Evolutionary conservation across 306 rosid genomes (phyloP).

Genomic region (Cicer pinnatifidum): DNA sequence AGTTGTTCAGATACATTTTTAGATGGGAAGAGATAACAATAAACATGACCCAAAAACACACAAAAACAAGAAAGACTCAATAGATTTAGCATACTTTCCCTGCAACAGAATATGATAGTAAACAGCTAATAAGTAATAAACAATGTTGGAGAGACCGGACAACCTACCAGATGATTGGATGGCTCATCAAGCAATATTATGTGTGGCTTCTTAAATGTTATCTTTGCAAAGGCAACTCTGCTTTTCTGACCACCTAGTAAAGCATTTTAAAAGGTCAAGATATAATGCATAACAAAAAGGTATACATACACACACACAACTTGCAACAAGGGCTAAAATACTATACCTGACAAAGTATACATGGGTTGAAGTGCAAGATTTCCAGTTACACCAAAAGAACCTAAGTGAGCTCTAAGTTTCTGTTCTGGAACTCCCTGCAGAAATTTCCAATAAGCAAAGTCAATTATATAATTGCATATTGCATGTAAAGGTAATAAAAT

Average conservation of each 20-base stretch:
- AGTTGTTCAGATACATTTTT: neutral
- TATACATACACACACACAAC: neutral
- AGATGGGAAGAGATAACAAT: conserved; percentile 11
- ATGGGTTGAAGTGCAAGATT: conserved; percentile 99
- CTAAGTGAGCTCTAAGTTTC: conserved; percentile 93
- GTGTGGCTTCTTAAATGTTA: conserved; percentile 98
- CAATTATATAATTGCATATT: conserved; percentile 35
- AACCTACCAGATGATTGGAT: conserved; percentile 91
- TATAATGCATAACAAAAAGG: conserved; percentile 26
- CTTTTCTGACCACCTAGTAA: conserved; percentile 96
- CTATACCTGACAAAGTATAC: conserved; percentile 95
- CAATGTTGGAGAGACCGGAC: conserved; percentile 31
- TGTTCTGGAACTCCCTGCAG: conserved; percentile 98
- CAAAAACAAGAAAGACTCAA: neutral
- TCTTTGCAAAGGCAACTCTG: conserved; percentile 98
- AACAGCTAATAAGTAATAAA: conserved; percentile 29
- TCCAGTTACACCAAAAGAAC: conserved; percentile 98
- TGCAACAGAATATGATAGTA: conserved; percentile 23
- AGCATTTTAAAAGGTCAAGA: conserved; percentile 39
- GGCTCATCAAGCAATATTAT: conserved; percentile 97
- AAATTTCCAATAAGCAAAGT: conserved; percentile 41
- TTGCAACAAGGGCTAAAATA: conserved; percentile 18
- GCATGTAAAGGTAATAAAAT: conserved; percentile 31
- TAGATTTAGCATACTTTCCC: conserved; percentile 16
- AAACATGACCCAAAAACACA: neutral